phyloP scores from a whole-genome alignment of 306 rosid genomes.

The Vigna trinervia region DNA sequence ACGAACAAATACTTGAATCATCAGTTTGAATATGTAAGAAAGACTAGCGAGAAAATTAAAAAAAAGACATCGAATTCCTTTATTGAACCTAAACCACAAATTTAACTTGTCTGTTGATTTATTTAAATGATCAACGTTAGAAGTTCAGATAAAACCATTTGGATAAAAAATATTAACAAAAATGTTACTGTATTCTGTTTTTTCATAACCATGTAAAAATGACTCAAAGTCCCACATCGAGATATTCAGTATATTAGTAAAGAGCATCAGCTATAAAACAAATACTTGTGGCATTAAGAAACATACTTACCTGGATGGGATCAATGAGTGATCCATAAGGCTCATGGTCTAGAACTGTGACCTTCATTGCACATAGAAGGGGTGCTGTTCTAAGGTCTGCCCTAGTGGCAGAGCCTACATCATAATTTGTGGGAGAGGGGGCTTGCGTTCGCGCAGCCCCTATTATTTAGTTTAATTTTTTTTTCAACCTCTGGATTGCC shows the following conservation, averaged over 20 bases:
- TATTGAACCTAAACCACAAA: not conserved
- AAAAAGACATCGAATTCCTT: too few relatives aligned
- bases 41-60: too few relatives aligned
- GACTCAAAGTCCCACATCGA: not conserved
- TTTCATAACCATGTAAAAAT: too few relatives aligned
- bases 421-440: constrained; percentile 58
- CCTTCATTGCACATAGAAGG: constrained; percentile 56
- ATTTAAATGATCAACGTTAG: not conserved
- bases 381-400: constrained; percentile 48
- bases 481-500: too few relatives aligned
- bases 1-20: too few relatives aligned
- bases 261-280: not conserved
- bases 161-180: not conserved
- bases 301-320: constrained; percentile 56
- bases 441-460: constrained; percentile 63
- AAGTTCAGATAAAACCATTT: not conserved
- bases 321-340: constrained; percentile 50
- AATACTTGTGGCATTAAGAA: rapidly evolving
- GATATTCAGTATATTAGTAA: rapidly evolving
- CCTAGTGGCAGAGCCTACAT: constrained; percentile 50
- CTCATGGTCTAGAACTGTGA: constrained; percentile 52
- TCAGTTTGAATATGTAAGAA: too few relatives aligned
- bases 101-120: not conserved
- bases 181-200: too few relatives aligned
- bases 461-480: too few relatives aligned